Percentiles rank a stretch among this genome's conserved stretches.
Evolutionary conservation across 352 stramenopile species (phyloP).

Genomic region (Phytophthora foliorum): DNA sequence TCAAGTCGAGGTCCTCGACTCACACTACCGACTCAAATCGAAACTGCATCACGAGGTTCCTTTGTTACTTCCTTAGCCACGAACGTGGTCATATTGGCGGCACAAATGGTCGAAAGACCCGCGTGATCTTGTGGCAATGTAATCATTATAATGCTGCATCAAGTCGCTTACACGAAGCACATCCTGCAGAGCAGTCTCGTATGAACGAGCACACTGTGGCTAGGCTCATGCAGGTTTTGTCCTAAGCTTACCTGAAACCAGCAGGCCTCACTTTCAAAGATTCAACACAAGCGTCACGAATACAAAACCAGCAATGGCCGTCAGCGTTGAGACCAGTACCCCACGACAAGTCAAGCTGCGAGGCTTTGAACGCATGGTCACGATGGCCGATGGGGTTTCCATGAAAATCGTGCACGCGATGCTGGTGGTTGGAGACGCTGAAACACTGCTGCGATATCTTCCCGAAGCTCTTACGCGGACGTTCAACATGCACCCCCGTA

Average conservation of each 20-base stretch:
- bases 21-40: too few relatives aligned
- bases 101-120: conserved; percentile 11
- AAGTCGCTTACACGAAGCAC: neutral
- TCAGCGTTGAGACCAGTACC: neutral
- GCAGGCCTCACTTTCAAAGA: conserved; percentile 14
- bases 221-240: neutral
- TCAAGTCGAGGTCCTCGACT: too few relatives aligned
- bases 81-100: conserved; percentile 1
- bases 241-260: neutral
- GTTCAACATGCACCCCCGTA: conserved; percentile 57
- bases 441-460: conserved; percentile 32
- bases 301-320: neutral
- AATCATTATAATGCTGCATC: conserved; percentile 9
- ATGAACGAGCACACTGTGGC: neutral
- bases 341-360: conserved; percentile 33
- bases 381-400: conserved; percentile 26
- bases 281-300: neutral
- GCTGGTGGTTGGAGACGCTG: conserved; percentile 27
- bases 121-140: conserved; percentile 16
- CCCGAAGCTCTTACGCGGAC: conserved; percentile 38
- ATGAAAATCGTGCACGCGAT: conserved; percentile 48
- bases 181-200: conserved; percentile 1
- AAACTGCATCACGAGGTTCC: too few relatives aligned
- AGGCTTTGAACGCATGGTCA: conserved; percentile 46
- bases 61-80: conserved; percentile 6